Evolutionary conservation across 2,329 filamentous ascomycete genomes (phyloP), one percentile per base, ranked within the genome.

Genomic region (Trichoderma simmonsii): DNA sequence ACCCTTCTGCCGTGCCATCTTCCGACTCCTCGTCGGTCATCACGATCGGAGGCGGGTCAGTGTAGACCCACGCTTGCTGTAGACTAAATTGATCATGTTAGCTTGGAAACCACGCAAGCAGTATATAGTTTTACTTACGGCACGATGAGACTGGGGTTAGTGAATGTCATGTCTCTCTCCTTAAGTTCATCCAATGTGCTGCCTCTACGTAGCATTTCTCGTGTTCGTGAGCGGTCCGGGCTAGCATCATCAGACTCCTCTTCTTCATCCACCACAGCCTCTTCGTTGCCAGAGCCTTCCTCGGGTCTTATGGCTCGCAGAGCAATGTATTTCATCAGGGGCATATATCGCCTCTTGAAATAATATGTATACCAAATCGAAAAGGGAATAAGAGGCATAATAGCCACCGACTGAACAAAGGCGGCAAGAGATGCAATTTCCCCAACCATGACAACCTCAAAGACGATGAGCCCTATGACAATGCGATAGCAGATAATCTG

Each of bases 401-500:
- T 86, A 34, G 95, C 84, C 14, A 90, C 83, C 0, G 94, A 93
- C 61, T 92, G 88, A 24, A 91, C 89, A 76, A 94, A 93, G 0
- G 93, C 94, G 64, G 87, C 84, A 70, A 90, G 88, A 32, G 96
- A 83, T 2, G 93, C 93, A 71, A 99, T 87, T 74, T 95, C 91
- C 3, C 95, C 95, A 26, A 93, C 91, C 87, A 97, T 96, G 61
- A 96, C 94, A 26, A 97, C 82, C 81, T 99, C 94, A 78, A 98
- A 98, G 56, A 98, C 89, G 3, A 97, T 83, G 11, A 98, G 83
- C 1, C 96, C 96, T 28, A 98, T 85, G 71, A 98, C 89, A 72
- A 98, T 88, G 43, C 96, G 93, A 78, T 96, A 94, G 82, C 94
- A 97, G 74, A 99, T 97, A 88, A 99, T 97, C 63, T 93, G 92